Evolutionary conservation across 2,329 filamentous ascomycete species (phyloP).

Genomic region (Epichloe sylvatica): DNA sequence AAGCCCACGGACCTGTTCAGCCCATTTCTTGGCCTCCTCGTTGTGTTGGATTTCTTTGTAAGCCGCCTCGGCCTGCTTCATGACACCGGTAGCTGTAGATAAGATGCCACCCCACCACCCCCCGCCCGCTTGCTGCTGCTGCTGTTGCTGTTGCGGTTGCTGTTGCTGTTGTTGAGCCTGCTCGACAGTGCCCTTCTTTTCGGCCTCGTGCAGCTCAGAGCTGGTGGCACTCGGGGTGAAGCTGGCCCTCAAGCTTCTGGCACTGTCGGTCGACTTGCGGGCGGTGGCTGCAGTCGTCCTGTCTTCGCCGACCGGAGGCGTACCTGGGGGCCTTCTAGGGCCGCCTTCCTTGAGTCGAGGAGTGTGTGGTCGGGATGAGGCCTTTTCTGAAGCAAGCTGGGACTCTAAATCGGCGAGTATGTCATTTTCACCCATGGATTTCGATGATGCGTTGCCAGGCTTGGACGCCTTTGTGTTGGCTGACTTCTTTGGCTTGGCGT

Average conservation of each 20-base stretch:
- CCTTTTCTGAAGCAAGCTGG: conserved; percentile 54
- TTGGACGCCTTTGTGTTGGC: conserved; percentile 28
- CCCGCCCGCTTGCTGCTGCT: conserved; percentile 41
- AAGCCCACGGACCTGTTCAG: conserved; percentile 71
- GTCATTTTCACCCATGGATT: conserved; percentile 48
- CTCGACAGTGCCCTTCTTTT: conserved; percentile 36
- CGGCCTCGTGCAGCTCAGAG: conserved; percentile 44
- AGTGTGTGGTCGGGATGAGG: conserved; percentile 67
- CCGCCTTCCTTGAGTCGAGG: conserved; percentile 52
- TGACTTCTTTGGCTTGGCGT: conserved; percentile 35
- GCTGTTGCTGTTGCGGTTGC: neutral
- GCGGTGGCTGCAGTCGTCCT: conserved; percentile 26
- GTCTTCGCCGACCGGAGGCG: conserved; percentile 50
- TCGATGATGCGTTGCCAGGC: conserved; percentile 34
- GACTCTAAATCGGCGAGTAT: conserved; percentile 74
- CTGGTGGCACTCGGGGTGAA: conserved; percentile 56
- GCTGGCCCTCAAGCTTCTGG: conserved; percentile 54
- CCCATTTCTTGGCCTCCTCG: conserved; percentile 92
- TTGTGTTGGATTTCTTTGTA: conserved; percentile 94
- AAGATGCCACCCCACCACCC: conserved; percentile 85
- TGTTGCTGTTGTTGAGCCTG: conserved; percentile 21
- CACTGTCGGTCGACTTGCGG: conserved; percentile 68
- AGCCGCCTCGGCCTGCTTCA: conserved; percentile 84
- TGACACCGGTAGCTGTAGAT: conserved; percentile 68
- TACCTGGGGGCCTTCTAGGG: conserved; percentile 31